These are phyloP conservation scores for Brassica rapa DNA, from an alignment of 345 rosid species.

Conservation along the genomic window DNA sequence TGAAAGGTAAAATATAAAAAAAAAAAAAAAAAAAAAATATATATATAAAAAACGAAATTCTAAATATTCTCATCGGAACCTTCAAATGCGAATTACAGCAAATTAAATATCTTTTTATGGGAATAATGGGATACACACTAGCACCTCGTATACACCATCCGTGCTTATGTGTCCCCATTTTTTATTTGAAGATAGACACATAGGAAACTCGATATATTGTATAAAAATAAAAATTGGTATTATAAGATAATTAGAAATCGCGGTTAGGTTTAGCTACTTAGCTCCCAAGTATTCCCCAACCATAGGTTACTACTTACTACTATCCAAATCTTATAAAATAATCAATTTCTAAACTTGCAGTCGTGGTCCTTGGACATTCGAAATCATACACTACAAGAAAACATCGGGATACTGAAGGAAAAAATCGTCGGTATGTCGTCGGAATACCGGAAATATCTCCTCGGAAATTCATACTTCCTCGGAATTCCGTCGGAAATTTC, in stretches of 20 bases:
- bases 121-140: constrained; percentile 19
- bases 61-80: constrained; percentile 31
- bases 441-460: too few species aligned
- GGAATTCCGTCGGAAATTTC: too few species aligned
- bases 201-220: not conserved
- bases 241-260: not conserved
- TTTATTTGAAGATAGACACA: not conserved
- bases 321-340: not conserved
- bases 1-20: constrained; percentile 6
- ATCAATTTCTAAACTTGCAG: not conserved
- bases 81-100: constrained; percentile 26
- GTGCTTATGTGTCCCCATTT: constrained; percentile 12
- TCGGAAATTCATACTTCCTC: too few species aligned
- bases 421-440: too few species aligned
- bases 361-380: not conserved
- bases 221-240: not conserved
- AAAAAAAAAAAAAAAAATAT: constrained; percentile 7
- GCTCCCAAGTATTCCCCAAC: not conserved
- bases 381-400: too few species aligned
- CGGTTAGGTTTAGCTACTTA: not conserved
- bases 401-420: too few species aligned
- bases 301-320: not conserved
- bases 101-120: constrained; percentile 4
- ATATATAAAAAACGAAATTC: constrained; percentile 26
- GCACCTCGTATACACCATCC: not conserved